A percentile compares a stretch with the other conserved stretches of the same genome.
Conservation (phyloP, 2,329 filamentous ascomycete genomes). For the Cladosporium sp. region DNA sequence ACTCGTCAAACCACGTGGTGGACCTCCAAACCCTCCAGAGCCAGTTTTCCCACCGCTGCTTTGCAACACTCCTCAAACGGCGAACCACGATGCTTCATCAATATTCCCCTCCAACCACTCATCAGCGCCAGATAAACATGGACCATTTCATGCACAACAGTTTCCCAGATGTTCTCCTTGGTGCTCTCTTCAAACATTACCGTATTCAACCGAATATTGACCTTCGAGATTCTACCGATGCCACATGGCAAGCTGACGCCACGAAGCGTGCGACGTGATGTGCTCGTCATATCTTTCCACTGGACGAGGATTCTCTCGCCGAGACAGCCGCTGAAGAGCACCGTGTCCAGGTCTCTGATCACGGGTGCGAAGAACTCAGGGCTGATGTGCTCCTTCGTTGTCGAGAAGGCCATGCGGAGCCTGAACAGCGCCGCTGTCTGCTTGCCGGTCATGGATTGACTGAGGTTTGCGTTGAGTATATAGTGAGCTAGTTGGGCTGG, state of each 20-base stretch:
- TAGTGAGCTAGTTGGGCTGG: not conserved
- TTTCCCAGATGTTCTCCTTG: conserved; percentile 8
- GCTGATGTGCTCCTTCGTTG: not conserved
- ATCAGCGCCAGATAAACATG: conserved; percentile 24
- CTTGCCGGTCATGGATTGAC: not conserved
- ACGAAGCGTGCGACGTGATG: not conserved
- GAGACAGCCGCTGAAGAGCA: not conserved
- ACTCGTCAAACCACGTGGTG: not conserved
- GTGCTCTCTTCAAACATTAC: not conserved
- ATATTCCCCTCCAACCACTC: not conserved
- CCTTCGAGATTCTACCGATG: not conserved
- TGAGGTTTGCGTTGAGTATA: not conserved
- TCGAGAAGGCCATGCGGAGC: not conserved
- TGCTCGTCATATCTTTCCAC: not conserved
- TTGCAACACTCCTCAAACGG: not conserved
- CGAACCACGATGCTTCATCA: not conserved
- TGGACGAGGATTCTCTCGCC: not conserved
- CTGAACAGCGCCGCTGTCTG: not conserved
- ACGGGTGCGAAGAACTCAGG: not conserved
- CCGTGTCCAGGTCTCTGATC: not conserved
- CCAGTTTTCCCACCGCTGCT: not conserved
- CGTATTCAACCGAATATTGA: not conserved
- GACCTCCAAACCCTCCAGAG: not conserved
- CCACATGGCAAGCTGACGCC: not conserved
- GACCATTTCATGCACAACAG: conserved; percentile 27